These are phyloP conservation scores for Thuidium tamariscinum DNA, from an alignment of 225 moss, liverwort and hornwort species.

Conservation along the genomic window DNA sequence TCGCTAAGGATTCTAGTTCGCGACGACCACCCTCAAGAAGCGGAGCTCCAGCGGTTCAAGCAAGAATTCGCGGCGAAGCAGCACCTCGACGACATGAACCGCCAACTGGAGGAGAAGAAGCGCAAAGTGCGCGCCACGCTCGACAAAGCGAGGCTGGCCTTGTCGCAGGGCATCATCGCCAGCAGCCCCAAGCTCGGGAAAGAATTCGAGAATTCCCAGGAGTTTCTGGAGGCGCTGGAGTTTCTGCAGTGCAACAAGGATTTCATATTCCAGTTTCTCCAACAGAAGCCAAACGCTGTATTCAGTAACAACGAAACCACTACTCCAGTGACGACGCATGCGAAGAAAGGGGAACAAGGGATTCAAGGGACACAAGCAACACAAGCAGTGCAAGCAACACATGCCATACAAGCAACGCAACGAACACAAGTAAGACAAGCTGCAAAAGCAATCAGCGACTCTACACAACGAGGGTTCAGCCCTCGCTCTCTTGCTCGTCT, in stretches of 20 bases:
- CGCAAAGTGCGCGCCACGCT: constrained; percentile 63
- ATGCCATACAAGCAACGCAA: neutral
- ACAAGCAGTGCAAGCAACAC: neutral
- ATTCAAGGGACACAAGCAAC: neutral
- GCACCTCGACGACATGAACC: constrained; percentile 31
- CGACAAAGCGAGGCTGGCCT: constrained; percentile 55
- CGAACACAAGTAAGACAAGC: neutral
- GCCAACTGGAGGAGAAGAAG: constrained; percentile 56
- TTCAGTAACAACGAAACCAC: constrained; percentile 4
- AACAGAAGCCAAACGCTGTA: constrained; percentile 29
- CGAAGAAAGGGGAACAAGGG: neutral
- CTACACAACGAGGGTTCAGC: constrained; percentile 32
- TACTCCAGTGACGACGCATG: neutral
- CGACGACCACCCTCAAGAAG: constrained; percentile 64
- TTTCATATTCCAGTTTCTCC: constrained; percentile 77
- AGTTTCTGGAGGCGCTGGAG: constrained; percentile 76
- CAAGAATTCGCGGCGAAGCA: constrained; percentile 62
- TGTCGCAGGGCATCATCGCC: constrained; percentile 31
- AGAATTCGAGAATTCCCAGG: constrained; percentile 61
- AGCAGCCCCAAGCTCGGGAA: constrained; percentile 41
- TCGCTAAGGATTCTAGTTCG: neutral
- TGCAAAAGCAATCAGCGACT: constrained; percentile 30
- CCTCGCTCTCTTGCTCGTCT: constrained; percentile 33
- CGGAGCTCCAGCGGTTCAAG: constrained; percentile 77
- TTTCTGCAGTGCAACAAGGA: constrained; percentile 79